A percentile compares a stretch with the other conserved stretches of the same genome.
These are phyloP conservation scores for Funneliformis geosporum DNA, from an alignment of 192 early-diverging fungal species.

Conservation along the genomic window DNA sequence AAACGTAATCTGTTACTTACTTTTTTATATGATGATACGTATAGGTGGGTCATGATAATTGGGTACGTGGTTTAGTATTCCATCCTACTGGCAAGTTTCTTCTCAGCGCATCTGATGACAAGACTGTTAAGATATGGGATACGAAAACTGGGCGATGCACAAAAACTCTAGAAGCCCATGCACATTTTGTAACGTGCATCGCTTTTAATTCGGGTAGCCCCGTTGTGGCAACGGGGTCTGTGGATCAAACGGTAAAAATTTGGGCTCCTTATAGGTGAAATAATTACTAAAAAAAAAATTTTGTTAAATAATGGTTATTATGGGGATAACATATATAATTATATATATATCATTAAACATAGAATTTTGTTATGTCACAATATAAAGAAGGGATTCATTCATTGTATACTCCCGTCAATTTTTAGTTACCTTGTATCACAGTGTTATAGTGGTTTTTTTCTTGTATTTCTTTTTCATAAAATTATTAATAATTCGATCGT, in stretches of 20 bases:
- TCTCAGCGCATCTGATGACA: slow-evolving; percentile 87
- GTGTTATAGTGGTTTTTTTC: not conserved
- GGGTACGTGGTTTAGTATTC: slow-evolving; percentile 84
- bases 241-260: slow-evolving; percentile 75
- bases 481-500: not conserved
- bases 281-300: slow-evolving; percentile 3
- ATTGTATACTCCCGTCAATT: not conserved
- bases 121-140: slow-evolving; percentile 89
- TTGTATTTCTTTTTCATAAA: not conserved
- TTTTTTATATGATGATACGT: slow-evolving; percentile 7
- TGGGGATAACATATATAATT: not conserved
- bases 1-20: not conserved
- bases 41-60: slow-evolving; percentile 88
- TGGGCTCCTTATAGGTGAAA: slow-evolving; percentile 51
- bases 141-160: slow-evolving; percentile 77
- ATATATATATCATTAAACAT: not conserved
- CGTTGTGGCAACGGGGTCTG: slow-evolving; percentile 82
- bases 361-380: not conserved
- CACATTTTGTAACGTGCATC: slow-evolving; percentile 89
- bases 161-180: slow-evolving; percentile 82
- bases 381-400: not conserved
- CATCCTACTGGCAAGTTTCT: slow-evolving; percentile 84
- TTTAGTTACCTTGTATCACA: not conserved
- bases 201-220: slow-evolving; percentile 67
- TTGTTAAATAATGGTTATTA: not conserved